Percentiles rank a stretch among this genome's conserved stretches.
Evolutionary conservation across 2,329 filamentous ascomycete species (phyloP).

Genomic region (Scedosporium apiospermum): DNA sequence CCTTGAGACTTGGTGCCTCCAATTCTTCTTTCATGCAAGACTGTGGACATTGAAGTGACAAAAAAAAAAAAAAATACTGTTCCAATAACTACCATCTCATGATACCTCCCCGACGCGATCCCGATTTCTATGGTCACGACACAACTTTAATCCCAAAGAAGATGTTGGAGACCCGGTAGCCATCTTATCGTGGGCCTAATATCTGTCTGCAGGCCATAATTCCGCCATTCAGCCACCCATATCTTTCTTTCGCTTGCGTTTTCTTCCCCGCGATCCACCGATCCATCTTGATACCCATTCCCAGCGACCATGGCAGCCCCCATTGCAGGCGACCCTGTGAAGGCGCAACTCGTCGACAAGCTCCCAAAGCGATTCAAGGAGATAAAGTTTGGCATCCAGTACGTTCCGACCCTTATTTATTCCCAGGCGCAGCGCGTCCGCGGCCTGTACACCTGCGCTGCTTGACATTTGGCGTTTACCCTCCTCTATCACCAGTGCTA

Average conservation of each 20-base stretch:
- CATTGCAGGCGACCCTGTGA: conserved; percentile 35
- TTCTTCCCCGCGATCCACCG: background rate
- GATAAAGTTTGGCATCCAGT: conserved; percentile 91
- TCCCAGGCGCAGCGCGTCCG: background rate
- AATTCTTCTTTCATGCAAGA: background rate
- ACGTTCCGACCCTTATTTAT: conserved; percentile 19
- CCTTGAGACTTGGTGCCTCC: background rate
- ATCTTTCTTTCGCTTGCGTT: background rate
- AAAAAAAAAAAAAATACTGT: background rate
- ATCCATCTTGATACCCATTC: background rate
- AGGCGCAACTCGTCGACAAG: conserved; percentile 84
- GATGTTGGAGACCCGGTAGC: background rate
- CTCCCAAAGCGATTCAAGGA: conserved; percentile 86
- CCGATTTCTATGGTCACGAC: background rate
- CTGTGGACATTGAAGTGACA: background rate
- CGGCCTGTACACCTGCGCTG: background rate
- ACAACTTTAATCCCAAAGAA: background rate
- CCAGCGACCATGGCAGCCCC: background rate
- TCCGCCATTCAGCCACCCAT: background rate
- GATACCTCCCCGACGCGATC: background rate
- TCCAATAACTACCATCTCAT: background rate
- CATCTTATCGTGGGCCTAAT: background rate
- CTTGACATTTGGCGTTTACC: background rate
- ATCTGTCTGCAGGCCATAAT: background rate
- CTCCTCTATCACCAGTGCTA: background rate